These are phyloP conservation scores for Thalassiosira livingstoniorum DNA, from an alignment of 352 stramenopile species.

Conservation along the genomic window DNA sequence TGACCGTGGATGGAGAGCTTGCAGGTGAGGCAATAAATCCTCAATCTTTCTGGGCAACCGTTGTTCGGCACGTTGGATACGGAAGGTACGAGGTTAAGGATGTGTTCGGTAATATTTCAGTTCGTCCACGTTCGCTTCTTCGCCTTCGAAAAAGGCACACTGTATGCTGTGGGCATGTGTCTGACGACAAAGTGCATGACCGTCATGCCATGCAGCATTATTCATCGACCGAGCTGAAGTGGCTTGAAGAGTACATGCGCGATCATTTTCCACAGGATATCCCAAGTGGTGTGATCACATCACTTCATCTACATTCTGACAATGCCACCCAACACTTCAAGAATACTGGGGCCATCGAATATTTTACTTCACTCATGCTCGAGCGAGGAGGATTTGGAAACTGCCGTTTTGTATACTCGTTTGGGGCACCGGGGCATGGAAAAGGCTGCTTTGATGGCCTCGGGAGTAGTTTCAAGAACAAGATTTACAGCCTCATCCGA, in stretches of 20 bases:
- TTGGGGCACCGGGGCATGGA: conserved; percentile 4
- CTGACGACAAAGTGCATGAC: conserved; percentile 36
- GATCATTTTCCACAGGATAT: conserved; percentile 37
- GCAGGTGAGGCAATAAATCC: not conserved
- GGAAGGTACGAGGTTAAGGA: conserved; percentile 21
- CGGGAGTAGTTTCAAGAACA: conserved; percentile 1
- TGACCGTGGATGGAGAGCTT: conserved; percentile 32
- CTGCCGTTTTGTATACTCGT: conserved; percentile 18
- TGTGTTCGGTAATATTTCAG: not conserved
- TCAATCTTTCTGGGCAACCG: conserved; percentile 23
- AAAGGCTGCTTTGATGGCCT: conserved; percentile 9
- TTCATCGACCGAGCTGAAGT: conserved; percentile 15
- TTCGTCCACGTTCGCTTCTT: not conserved
- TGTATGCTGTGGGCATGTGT: conserved; percentile 28
- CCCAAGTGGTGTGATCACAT: conserved; percentile 14
- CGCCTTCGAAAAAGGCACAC: conserved; percentile 2
- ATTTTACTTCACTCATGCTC: conserved; percentile 14
- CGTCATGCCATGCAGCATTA: conserved; percentile 36
- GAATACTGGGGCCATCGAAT: conserved; percentile 16
- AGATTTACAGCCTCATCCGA: not conserved
- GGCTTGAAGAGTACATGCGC: conserved; percentile 20
- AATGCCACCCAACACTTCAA: conserved; percentile 47
- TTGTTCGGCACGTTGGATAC: conserved; percentile 4
- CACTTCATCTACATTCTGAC: conserved; percentile 28
- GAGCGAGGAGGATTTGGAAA: conserved; percentile 6